Conservation (phyloP, 257 asterid species). For the Henckelia pumila region DNA sequence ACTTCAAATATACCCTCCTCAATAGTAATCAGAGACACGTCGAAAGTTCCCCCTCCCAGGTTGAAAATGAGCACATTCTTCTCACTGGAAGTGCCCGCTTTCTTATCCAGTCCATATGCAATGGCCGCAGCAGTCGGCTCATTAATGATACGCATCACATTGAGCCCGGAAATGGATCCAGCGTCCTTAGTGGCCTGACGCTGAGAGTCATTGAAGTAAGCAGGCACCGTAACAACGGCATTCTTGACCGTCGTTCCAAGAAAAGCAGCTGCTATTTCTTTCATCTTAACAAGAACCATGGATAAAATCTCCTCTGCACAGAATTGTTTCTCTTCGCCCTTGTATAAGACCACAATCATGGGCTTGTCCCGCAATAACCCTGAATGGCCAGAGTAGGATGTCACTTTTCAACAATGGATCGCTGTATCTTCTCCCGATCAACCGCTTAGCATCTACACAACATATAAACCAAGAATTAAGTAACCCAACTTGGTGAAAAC, state of each 20-base stretch:
- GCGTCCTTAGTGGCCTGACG: slow-evolving; percentile 48
- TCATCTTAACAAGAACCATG: slow-evolving; percentile 42
- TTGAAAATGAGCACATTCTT: slow-evolving; percentile 37
- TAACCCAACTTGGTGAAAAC: too few relatives aligned
- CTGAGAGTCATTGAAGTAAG: slow-evolving; percentile 43
- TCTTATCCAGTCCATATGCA: slow-evolving; percentile 41
- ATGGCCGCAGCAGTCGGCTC: too few relatives aligned
- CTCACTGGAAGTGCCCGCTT: slow-evolving; percentile 28
- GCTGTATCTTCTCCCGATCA: slow-evolving; percentile 38
- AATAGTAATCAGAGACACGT: too few relatives aligned
- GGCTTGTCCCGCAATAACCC: slow-evolving; percentile 41
- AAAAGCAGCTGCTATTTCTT: slow-evolving; percentile 37
- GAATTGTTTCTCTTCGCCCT: slow-evolving; percentile 43
- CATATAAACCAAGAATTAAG: too few relatives aligned
- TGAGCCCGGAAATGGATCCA: slow-evolving; percentile 35
- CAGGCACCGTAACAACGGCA: slow-evolving; percentile 43
- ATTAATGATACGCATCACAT: slow-evolving; percentile 42
- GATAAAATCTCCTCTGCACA: slow-evolving; percentile 42
- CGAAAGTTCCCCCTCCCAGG: too few relatives aligned
- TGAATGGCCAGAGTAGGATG: slow-evolving; percentile 46
- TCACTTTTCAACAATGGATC: slow-evolving; percentile 42
- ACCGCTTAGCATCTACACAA: slow-evolving; percentile 42
- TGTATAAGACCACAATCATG: slow-evolving; percentile 36
- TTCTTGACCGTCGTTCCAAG: slow-evolving; percentile 34
- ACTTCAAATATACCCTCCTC: too few relatives aligned